Base-by-base conservation (phyloP, 2,329 filamentous ascomycete species). In the Magnaporthales sp. region DNA sequence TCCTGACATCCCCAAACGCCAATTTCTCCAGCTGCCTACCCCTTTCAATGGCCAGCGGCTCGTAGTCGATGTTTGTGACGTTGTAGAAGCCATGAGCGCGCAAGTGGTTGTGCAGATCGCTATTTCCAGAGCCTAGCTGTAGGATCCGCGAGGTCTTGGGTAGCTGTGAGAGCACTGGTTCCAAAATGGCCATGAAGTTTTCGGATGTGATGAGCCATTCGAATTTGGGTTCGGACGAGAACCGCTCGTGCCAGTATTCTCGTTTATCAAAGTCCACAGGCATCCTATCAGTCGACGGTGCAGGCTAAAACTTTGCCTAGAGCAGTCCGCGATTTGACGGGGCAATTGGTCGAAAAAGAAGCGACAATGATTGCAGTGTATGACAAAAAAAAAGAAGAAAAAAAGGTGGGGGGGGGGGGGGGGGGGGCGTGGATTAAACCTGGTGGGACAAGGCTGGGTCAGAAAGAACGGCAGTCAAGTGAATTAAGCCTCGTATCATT, bases 21-120 rank as follows among this genome's bases (percentile, higher is more conserved):
- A 70, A 64, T 29, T 70, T 63, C 69, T 84, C 81, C 2, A 80
- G 73, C 31, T 76, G 70, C 3, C 74, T 76, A 1, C 81, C 81
- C 30, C 80, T 77, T 26, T 79, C 75, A 9, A 80, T 72, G 6
- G 82, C 82, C 7, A 81, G 74, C 4, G 81, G 81, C 70, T 83
- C 81, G 68, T 80, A 84, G 72, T 84, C 82, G 67, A 82, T 72
- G 68, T 84, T 84, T 7, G 79, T 80, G 22, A 84, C 74, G 69
- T 80, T 70, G 2, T 65, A n/a, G 68, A 80, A 80, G 1, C 80
- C 81, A 9, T 72, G 72, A 4, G 68, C 68, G 5, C 82, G 80
- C n/a, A 84, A 73, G 68, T 79, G 77, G 69, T 78, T 81, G 27
- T 83, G 81, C 31, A 84, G 71, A 68, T 83, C 80, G 72, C 81